A percentile compares a stretch with the other conserved stretches of the same genome.
phyloP scores from a whole-genome alignment of 352 stramenopile species.

The Albugo candida region DNA sequence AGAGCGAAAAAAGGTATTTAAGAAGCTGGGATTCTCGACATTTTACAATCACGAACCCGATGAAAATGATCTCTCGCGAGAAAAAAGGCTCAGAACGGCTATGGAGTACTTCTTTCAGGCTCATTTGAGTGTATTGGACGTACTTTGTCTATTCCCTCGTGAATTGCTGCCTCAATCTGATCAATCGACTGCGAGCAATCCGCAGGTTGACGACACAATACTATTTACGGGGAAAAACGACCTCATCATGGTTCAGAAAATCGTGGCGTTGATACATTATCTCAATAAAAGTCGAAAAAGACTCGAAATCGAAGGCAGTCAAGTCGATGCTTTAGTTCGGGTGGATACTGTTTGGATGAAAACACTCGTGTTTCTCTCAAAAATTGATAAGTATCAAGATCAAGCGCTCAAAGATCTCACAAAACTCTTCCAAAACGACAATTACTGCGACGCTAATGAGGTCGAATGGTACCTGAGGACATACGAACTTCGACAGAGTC shows the following conservation, averaged over 20 bases:
- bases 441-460: conserved; percentile 54
- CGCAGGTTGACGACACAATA: conserved; percentile 7
- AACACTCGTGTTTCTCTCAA: conserved; percentile 53
- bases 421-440: too few relatives aligned
- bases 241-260: neutral
- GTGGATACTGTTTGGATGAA: conserved; percentile 72
- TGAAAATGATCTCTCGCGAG: too few relatives aligned
- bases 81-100: conserved; percentile 21
- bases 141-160: conserved; percentile 43
- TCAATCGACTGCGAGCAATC: neutral
- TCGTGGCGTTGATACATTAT: neutral
- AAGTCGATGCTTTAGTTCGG: conserved; percentile 27
- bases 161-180: conserved; percentile 43
- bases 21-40: conserved; percentile 31
- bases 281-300: neutral
- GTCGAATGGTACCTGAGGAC: conserved; percentile 57
- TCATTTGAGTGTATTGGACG: conserved; percentile 25
- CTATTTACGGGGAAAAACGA: neutral
- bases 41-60: conserved; percentile 21
- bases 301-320: too few relatives aligned
- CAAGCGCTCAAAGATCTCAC: too few relatives aligned
- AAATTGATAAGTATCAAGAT: neutral
- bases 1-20: conserved; percentile 30
- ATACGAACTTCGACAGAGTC: conserved; percentile 30
- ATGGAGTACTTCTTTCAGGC: conserved; percentile 45